Base-by-base conservation (phyloP, 495 filamentous ascomycete species). In the Penicillium subrubescens region DNA sequence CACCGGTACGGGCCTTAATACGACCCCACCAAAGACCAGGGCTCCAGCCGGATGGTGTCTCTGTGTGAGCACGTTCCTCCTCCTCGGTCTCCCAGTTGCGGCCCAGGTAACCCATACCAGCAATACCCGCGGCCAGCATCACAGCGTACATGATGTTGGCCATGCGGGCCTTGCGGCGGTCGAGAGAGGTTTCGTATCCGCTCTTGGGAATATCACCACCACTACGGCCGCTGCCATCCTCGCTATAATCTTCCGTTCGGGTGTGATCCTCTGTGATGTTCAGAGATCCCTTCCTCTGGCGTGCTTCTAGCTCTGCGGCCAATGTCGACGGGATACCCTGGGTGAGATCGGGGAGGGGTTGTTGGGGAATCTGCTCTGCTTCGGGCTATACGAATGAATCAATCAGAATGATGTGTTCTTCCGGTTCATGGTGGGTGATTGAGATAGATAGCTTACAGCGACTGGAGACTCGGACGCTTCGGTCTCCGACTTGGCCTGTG, bases 281-380 rank as follows among this genome's bases (percentile, higher is more conserved):
- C 59, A 92, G 71, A 31, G 78, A 71, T 60, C 70, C 72, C 41
- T 82, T 82, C 46, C 83, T 83, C 27, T 78, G 77, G 14, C 81
- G 81, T 5, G 78, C 84, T 74, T 90, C 87, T 64, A 90, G 86
- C 71, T 95, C 91, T 25, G 83, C 80, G 59, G 79, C 82, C 37
- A 96, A 81, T 19, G 93, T 96, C 21, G 93, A 96, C 0, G 93
- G 93, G 62, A 97, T 95, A 66, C 93, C 93, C 73, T 94, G 89
- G 8, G 91, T 94, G 25, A 97, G 85, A 72, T 97, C 93, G 60
- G 93, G 93, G 19, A 97, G 83, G 21, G 89, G 88, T 68, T 84
- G 68, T 37, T 73, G 64, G 29, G 77, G 70, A 31, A 67, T 63
- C 25, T 73, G 68, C 63, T 73, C 71, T 19, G 74, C 61, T 73